Base-by-base conservation (phyloP, 345 rosid genomes). In the Moricandia arvensis region DNA sequence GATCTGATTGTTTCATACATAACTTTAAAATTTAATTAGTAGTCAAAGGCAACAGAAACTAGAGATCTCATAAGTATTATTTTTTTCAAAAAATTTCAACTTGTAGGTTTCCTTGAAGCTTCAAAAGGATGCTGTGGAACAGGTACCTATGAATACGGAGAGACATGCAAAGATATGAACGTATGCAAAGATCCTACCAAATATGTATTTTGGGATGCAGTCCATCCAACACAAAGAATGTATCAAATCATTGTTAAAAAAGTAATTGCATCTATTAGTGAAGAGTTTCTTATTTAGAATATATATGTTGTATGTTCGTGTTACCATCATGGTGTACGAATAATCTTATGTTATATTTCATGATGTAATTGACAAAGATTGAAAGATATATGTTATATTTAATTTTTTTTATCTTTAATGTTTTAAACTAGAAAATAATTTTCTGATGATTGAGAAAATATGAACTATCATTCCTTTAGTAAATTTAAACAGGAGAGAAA, bases 121-220 rank as follows among this genome's bases (percentile, higher is more conserved):
- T 54, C 83, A 0, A 86, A 82, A 75, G 97, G 97, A 9, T 93
- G 98, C 67, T 89, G 97, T 45, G 98, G 94, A 26, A 76, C 96
- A 3, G 97, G 97, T 74, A 79, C 84, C 0, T 16, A 83, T 2
- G 96, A 93, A 76, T 87, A 85, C 54, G 98, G 97, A 2, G 85
- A 79, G 53, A 63, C 92, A 45, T 93, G 98, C 74, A 85, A 63
- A 74, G 93, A 90, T 34, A 41, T 84, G 87, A 47, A 55, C 35
- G 85, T 91, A 1, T 93, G 98, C 49, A 53, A 71, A 7, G 88
- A 91, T 76, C 78, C 94, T 6, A 79, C 86, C 13, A 84, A 85
- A 73, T 93, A 87, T 27, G 77, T 80, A 6, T 91, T 91, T 58
- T 93, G 96, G 96, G 98, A 91, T 58, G 90, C 96, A 0, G 96